Conservation (phyloP, 441 rosid genomes). For the Pelargonium citronellum region DNA sequence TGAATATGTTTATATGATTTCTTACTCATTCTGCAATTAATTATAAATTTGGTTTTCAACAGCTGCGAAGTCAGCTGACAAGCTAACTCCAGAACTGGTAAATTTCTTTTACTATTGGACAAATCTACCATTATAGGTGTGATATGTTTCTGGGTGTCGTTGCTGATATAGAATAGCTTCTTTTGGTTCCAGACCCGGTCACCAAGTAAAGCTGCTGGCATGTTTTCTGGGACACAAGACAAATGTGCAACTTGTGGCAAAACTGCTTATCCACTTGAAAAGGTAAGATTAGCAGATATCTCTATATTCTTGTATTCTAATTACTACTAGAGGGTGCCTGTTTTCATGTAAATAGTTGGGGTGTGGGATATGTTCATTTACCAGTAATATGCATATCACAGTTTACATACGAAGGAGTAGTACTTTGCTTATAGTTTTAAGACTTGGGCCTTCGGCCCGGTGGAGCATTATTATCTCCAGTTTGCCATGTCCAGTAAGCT, state of each 20-base stretch:
- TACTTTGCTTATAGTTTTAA: not conserved
- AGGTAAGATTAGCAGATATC: conserved; percentile 39
- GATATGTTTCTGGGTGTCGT: conserved; percentile 14
- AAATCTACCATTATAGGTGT: conserved; percentile 4
- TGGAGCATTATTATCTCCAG: not conserved
- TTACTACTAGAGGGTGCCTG: not conserved
- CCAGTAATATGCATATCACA: not conserved
- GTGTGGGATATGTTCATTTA: not conserved
- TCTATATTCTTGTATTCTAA: not conserved
- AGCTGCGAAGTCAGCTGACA: conserved; percentile 91
- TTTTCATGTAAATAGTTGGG: not conserved
- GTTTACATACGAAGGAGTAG: not conserved
- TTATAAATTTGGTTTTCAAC: conserved; percentile 31
- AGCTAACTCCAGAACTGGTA: conserved; percentile 82
- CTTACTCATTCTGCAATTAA: not conserved
- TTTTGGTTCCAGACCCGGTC: conserved; percentile 68
- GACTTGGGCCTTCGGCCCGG: not conserved
- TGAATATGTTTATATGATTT: conserved; percentile 8
- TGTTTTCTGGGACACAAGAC: conserved; percentile 95
- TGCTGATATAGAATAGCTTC: conserved; percentile 26
- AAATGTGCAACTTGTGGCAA: conserved; percentile 88
- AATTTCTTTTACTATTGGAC: conserved; percentile 19
- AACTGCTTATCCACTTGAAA: conserved; percentile 94
- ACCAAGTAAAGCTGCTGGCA: conserved; percentile 86
- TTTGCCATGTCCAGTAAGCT: not conserved